Percentiles rank a stretch among this genome's conserved stretches.
These are phyloP conservation scores for Pythium chondricola DNA, from an alignment of 352 stramenopile species.

Conservation along the genomic window DNA sequence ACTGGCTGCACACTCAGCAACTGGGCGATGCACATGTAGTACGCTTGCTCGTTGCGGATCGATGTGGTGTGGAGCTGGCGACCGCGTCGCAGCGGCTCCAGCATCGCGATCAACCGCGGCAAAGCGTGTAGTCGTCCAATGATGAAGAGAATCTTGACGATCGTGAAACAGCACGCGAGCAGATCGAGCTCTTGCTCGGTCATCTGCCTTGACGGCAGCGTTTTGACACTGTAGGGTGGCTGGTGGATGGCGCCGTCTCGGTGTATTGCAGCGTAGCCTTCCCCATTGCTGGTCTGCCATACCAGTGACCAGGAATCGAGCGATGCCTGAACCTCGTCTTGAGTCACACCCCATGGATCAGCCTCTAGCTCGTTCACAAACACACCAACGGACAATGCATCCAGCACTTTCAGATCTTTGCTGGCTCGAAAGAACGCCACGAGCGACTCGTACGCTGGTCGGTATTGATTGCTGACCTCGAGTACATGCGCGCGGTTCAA, in stretches of 20 bases:
- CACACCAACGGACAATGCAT: conserved; percentile 17
- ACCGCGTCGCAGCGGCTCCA: conserved; percentile 63
- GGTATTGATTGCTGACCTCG: conserved; percentile 37
- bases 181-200: conserved; percentile 61
- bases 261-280: conserved; percentile 7
- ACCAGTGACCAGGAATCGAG: conserved; percentile 3
- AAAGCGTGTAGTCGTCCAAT: conserved; percentile 42
- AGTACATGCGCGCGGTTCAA: conserved; percentile 63
- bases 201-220: not conserved
- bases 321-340: not conserved
- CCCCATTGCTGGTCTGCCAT: conserved; percentile 7
- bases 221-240: not conserved
- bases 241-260: not conserved
- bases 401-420: conserved; percentile 23
- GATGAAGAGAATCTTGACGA: conserved; percentile 85
- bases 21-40: conserved; percentile 85
- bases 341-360: conserved; percentile 16
- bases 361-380: conserved; percentile 29
- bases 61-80: conserved; percentile 68
- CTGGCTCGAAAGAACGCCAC: conserved; percentile 38
- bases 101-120: conserved; percentile 38
- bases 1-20: conserved; percentile 46
- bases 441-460: conserved; percentile 36
- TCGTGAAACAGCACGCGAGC: conserved; percentile 70
- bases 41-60: conserved; percentile 85